Evolutionary conservation across 345 rosid species (phyloP).

Genomic region (Balakata baccata): DNA sequence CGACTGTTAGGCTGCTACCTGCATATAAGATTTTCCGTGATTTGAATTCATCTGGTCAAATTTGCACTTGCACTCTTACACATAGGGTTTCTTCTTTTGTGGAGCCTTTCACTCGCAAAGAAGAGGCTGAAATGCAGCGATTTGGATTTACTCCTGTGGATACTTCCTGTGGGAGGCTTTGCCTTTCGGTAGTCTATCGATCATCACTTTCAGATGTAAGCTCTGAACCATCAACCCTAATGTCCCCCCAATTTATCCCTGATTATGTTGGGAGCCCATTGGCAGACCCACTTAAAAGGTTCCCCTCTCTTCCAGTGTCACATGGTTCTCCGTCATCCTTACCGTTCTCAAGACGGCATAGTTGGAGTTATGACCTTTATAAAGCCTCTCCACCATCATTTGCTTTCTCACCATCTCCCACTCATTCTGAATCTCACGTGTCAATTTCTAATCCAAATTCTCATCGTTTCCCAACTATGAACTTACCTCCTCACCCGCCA

Average conservation of each 20-base stretch:
- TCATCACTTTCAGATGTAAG: constrained; percentile 57
- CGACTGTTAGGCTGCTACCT: constrained; percentile 81
- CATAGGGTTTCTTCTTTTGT: constrained; percentile 74
- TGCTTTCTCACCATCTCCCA: constrained; percentile 80
- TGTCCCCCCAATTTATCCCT: constrained; percentile 76
- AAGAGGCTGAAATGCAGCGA: constrained; percentile 81
- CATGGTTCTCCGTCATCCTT: constrained; percentile 72
- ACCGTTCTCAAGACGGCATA: constrained; percentile 79
- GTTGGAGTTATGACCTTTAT: constrained; percentile 75
- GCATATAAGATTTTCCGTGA: constrained; percentile 80
- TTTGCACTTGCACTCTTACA: constrained; percentile 52
- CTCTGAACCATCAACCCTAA: constrained; percentile 65
- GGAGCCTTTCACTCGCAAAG: constrained; percentile 79
- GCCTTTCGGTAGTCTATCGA: constrained; percentile 68
- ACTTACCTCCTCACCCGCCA: constrained; percentile 57
- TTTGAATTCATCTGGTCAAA: constrained; percentile 68
- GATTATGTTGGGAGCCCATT: constrained; percentile 98
- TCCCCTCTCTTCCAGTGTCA: constrained; percentile 66
- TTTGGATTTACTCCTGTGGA: constrained; percentile 84
- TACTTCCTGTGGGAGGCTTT: constrained; percentile 76
- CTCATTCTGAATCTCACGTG: constrained; percentile 62
- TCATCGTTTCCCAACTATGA: constrained; percentile 35
- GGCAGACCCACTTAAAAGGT: constrained; percentile 77
- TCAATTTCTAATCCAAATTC: constrained; percentile 51
- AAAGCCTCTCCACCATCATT: constrained; percentile 65